phyloP scores from a whole-genome alignment of 345 rosid species.

The Turnera subulata region DNA sequence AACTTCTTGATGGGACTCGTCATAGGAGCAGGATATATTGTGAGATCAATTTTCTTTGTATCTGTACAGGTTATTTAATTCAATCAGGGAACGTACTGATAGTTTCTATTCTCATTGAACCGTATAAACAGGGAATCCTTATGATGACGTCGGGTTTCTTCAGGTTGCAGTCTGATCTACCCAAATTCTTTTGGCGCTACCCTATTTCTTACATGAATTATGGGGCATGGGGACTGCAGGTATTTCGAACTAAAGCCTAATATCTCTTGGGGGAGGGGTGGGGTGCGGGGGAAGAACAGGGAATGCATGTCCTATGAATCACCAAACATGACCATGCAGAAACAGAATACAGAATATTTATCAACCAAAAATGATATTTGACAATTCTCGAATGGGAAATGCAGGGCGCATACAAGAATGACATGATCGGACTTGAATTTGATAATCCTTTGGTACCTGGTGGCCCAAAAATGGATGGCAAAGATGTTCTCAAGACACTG shows the following conservation, averaged over 20 bases:
- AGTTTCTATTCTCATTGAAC: conserved; percentile 1
- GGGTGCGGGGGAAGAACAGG: too few species aligned
- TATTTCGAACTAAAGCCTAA: too few species aligned
- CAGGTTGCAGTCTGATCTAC: conserved; percentile 38
- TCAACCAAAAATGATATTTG: too few species aligned
- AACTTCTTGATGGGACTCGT: conserved; percentile 50
- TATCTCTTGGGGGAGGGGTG: too few species aligned
- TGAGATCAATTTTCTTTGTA: conserved; percentile 20
- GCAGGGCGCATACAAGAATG: conserved; percentile 83
- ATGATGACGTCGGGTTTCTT: conserved; percentile 53
- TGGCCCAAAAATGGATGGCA: conserved; percentile 57
- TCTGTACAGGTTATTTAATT: neutral
- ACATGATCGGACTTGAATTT: conserved; percentile 71
- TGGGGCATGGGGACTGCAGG: conserved; percentile 54
- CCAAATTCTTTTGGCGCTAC: conserved; percentile 49
- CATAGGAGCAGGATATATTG: conserved; percentile 46
- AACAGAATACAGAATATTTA: too few species aligned
- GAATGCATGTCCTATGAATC: too few species aligned
- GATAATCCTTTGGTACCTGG: conserved; percentile 64
- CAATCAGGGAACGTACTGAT: neutral
- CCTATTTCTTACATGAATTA: conserved; percentile 46
- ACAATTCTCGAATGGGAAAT: too few species aligned
- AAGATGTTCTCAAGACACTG: conserved; percentile 40
- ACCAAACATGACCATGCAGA: too few species aligned
- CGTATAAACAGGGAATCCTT: conserved; percentile 34